phyloP scores from a whole-genome alignment of 768 basidiomycete genomes.

The Gymnopilus dilepis region DNA sequence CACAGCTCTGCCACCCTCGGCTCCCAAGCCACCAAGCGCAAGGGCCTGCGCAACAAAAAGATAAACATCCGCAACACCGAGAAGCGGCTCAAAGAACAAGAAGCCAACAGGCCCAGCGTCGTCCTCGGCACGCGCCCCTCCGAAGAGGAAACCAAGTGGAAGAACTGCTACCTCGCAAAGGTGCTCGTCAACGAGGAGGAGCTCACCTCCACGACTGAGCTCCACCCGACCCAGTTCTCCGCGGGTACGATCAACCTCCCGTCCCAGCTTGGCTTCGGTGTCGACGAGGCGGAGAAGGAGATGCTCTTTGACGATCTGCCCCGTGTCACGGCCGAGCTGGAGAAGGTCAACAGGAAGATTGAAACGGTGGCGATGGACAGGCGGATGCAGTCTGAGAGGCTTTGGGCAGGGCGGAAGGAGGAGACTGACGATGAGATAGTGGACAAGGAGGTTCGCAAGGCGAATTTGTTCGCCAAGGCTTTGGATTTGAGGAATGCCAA shows the following conservation, averaged over 20 bases:
- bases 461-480: slow-evolving; percentile 64
- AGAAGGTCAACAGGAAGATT: neutral
- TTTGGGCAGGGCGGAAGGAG: neutral
- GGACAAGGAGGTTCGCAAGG: slow-evolving; percentile 48
- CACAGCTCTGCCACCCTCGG: slow-evolving; percentile 29
- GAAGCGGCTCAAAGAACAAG: slow-evolving; percentile 42
- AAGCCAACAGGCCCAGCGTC: slow-evolving; percentile 59
- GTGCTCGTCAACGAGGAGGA: slow-evolving; percentile 61
- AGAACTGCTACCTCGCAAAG: slow-evolving; percentile 65
- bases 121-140: slow-evolving; percentile 75
- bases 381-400: neutral
- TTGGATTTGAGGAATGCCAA: slow-evolving; percentile 90
- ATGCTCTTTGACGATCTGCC: slow-evolving; percentile 76
- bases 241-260: slow-evolving; percentile 55
- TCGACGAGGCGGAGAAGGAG: slow-evolving; percentile 60
- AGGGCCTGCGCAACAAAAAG: slow-evolving; percentile 27
- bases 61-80: slow-evolving; percentile 49
- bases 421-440: slow-evolving; percentile 24
- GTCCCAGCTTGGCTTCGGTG: slow-evolving; percentile 63
- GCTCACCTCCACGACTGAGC: slow-evolving; percentile 37
- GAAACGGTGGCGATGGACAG: neutral
- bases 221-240: slow-evolving; percentile 28
- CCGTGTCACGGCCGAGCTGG: slow-evolving; percentile 39
- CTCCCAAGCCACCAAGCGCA: slow-evolving; percentile 25
- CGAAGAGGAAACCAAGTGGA: slow-evolving; percentile 69